Base-by-base conservation (phyloP, 1,139 yeast species). In the Yamadazyma songkhlaensis region DNA sequence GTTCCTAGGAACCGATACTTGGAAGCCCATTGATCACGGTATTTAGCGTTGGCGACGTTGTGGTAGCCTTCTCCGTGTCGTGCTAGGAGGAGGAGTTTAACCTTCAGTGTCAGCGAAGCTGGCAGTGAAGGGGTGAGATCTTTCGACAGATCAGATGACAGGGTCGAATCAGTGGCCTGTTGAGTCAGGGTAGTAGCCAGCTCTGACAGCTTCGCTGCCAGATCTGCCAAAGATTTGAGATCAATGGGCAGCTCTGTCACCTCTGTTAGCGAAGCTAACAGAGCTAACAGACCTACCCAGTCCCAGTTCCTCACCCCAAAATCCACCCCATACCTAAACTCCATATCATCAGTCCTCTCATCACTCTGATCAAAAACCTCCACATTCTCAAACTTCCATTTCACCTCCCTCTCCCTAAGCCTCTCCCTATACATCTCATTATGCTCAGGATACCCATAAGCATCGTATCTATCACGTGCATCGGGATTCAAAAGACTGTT, bases 1-100 rank as follows among this genome's bases (percentile, higher is more conserved):
- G 79, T 76, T 5, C 72, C 72, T 31, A 74, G 45, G 42, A 64
- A 66, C 15, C 84, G 66, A 83, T 84, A 83, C 44, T 79, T 72
- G 1, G 53, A 56, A 48, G 74, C 69, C 90, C 90, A 84, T 15
- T 58, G 74, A 10, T 67, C 59, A 27, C 67, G 57, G 53, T 80
- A 81, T 43, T 73, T 72, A 21, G 62, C 63, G 33, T 76, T 74
- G 2, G 82, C 86, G 15, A 72, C 62, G 48, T 85, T 85, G 52
- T 84, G 92, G 58, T 67, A 77, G 0, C 94, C 94, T 57, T 84
- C 85, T 6, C 94, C 94, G 51, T 85, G 94, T 42, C 95, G 67
- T 1, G 86, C 89, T 36, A 82, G 62, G 37, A 79, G 71, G 5
- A 84, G 46, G 30, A 84, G 53, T 53, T 82, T 83, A n/a, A n/a